Evolutionary conservation across 345 rosid species (phyloP), one percentile per base, ranked within the genome.

Genomic region (Dovyalis caffra): DNA sequence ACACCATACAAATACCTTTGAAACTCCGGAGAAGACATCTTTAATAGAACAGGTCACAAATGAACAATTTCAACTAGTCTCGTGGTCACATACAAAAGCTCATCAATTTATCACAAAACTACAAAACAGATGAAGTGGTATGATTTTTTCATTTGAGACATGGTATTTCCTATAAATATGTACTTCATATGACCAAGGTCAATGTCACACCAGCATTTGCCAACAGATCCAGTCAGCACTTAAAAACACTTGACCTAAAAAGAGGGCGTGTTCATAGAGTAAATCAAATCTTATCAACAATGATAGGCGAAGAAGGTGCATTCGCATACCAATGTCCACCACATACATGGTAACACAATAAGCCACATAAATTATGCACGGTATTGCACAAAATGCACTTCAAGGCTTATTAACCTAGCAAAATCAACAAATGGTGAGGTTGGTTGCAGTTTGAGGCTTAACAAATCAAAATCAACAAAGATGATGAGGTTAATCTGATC

Each of bases 401-500:
- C 15, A 5, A 43, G 49, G 49, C 49, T 43, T 43, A 14, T 43
- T 43, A 43, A 43, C 18, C 12, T 43, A 9, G 6, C 38, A 35
- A 35, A 35, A 35, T 23, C n/a, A 23, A 61, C 15, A 4, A 34
- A 8, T 34, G 26, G 15, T 61, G 35, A 25, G 23, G 33, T 25
- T 75, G 23, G n/a, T n/a, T n/a, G n/a, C n/a, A n/a, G n/a, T n/a
- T n/a, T n/a, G n/a, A 28, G 28, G 58, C 40, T 38, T 3, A 35
- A 28, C 38, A 72, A 9, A 28, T 23, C 37, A 47, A 66, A 75
- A 43, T 68, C 40, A 47, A 28, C 61, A 78, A 26, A 28, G 21
- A 69, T 35, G 43, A 25, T 10, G n/a, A 49, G 64, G 63, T 72
- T 43, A 12, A 63, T 10, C 37, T 60, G 60, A 58, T 76, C 49